Base-by-base conservation (phyloP, 805 yeast species). In the Grigorovia humatica region DNA sequence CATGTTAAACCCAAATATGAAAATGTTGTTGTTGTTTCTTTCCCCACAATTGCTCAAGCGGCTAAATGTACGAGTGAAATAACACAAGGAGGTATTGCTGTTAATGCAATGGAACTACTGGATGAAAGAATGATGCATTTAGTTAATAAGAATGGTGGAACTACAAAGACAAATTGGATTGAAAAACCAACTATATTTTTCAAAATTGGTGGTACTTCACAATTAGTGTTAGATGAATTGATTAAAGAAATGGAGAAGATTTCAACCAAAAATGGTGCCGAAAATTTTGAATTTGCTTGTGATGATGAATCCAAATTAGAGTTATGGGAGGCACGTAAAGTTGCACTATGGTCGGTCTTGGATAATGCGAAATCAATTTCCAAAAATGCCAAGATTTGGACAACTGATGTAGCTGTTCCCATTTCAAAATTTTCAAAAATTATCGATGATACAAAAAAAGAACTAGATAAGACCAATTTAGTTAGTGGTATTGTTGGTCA, bases 401-500 rank as follows among this genome's bases (percentile, higher is more conserved):
- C 89, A 30, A 86, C 93, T 0, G 95, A 86, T 68, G 87, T 85
- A 5, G 90, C 90, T 5, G 93, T 86, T 15, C 95, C 95, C 2
- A 74, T 86, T 48, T 83, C 90, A 0, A 72, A 72, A 51, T 72
- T 86, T 46, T 80, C 91, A 2, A 69, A 71, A n/a, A 75, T 84
- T 40, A 81, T 86, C 46, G 71, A 75, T 30, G 80, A 76, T 47
- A 80, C 88, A 2, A 79, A 83, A 64, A 69, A 70, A 5, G 88
- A 81, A 52, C 70, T 85, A 57, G 76, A 74, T 49, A 62, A 66
- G 4, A 75, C 79, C 29, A 80, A 80, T 0, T 65, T 82, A 44
- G 60, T 73, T 41, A 77, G 80, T 48, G 79, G 87, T 1, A 77
- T 82, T 32, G 78, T 85, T 44, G 91, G 91, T 7, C 95, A 86